phyloP scores from a whole-genome alignment of 2,329 filamentous ascomycete species.

The Phialophora macrospora region DNA sequence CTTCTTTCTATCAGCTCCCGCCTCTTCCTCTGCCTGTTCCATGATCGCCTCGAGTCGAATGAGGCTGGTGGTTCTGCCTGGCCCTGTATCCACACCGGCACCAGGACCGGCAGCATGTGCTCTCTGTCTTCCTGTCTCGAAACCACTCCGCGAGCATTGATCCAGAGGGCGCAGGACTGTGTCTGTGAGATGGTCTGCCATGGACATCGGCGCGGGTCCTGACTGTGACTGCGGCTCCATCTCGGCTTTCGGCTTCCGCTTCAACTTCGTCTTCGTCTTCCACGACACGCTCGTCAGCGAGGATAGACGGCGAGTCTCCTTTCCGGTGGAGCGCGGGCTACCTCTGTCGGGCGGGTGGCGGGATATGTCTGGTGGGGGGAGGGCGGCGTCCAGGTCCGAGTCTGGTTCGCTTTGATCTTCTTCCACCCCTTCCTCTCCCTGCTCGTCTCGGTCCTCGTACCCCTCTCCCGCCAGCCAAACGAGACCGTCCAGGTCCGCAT shows the following conservation, averaged over 20 bases:
- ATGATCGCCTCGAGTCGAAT: background rate
- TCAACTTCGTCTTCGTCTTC: background rate
- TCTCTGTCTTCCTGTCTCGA: background rate
- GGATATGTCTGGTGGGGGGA: slow-evolving; percentile 26
- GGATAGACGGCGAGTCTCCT: background rate
- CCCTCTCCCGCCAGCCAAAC: too few species aligned
- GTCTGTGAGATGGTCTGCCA: background rate
- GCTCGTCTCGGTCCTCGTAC: background rate
- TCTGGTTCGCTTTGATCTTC: slow-evolving; percentile 13
- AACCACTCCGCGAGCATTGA: background rate
- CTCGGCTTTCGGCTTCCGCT: background rate
- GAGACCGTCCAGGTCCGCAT: background rate
- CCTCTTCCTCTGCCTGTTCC: slow-evolving; percentile 5
- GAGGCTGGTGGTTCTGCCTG: background rate
- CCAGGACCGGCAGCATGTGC: background rate
- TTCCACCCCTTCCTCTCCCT: slow-evolving; percentile 2
- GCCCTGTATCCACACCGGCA: background rate
- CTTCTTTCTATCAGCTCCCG: background rate
- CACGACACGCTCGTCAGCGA: background rate
- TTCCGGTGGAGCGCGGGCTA: background rate
- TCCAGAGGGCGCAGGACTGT: background rate
- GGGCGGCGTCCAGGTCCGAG: slow-evolving; percentile 20
- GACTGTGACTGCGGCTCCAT: too few species aligned
- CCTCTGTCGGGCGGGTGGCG: slow-evolving; percentile 15
- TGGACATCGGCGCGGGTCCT: background rate